Evolutionary conservation across 331 rosid species (phyloP).

Genomic region (Cydonia oblonga): DNA sequence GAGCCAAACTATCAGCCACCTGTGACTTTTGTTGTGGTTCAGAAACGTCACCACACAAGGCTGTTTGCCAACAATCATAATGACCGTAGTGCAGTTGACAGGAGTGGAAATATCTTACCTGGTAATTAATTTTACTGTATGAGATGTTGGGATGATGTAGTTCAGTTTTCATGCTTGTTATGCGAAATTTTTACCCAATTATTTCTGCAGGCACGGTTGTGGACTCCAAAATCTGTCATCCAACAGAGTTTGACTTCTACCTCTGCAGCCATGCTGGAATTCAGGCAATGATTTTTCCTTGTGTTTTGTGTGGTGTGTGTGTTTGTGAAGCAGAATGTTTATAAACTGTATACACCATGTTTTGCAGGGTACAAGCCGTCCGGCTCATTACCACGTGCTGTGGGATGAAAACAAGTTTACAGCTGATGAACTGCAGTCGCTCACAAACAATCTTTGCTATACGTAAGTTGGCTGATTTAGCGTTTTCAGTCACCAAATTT

Average conservation of each 20-base stretch:
- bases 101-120: constrained; percentile 90
- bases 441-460: constrained; percentile 85
- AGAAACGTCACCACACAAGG: constrained; percentile 92
- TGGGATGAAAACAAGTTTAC: constrained; percentile 95
- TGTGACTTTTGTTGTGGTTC: constrained; percentile 94
- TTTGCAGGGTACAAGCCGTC: constrained; percentile 92
- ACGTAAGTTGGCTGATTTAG: constrained; percentile 45
- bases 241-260: constrained; percentile 85
- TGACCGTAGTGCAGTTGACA: constrained; percentile 52
- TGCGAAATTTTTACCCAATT: not conserved
- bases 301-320: not conserved
- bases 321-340: not conserved
- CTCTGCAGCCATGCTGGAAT: constrained; percentile 96
- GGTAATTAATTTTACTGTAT: constrained; percentile 26
- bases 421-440: constrained; percentile 71
- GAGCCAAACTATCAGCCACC: constrained; percentile 98
- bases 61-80: constrained; percentile 71
- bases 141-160: not conserved
- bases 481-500: too few relatives aligned
- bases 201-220: constrained; percentile 72
- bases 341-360: not conserved
- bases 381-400: constrained; percentile 89
- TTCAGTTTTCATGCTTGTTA: not conserved
- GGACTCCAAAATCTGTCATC: constrained; percentile 93
- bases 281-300: constrained; percentile 34